phyloP scores from a whole-genome alignment of 495 filamentous ascomycete genomes.

The Aspergillus leporis region DNA sequence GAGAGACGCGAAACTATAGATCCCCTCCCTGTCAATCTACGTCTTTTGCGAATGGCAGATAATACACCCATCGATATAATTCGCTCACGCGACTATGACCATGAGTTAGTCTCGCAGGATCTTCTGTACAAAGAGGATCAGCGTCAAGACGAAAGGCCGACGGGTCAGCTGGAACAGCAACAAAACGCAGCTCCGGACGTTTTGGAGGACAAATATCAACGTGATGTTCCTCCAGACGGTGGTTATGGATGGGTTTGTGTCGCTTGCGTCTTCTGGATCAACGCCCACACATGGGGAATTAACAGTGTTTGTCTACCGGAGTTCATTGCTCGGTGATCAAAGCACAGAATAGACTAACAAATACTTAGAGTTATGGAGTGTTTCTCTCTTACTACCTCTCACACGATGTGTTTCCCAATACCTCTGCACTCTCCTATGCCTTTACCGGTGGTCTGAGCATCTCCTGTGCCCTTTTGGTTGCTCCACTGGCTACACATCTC shows the following conservation, averaged over 20 bases:
- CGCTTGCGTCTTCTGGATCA: slow-evolving; percentile 51
- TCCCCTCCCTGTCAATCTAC: not conserved
- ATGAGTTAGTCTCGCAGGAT: slow-evolving; percentile 13
- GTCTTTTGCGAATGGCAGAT: slow-evolving; percentile 32
- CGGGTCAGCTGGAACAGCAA: slow-evolving; percentile 15
- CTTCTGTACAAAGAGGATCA: slow-evolving; percentile 4
- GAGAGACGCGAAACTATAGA: not conserved
- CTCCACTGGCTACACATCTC: slow-evolving; percentile 63
- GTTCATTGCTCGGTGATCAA: not conserved
- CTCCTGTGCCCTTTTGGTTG: slow-evolving; percentile 62
- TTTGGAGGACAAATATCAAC: slow-evolving; percentile 33
- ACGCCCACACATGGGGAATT: slow-evolving; percentile 58
- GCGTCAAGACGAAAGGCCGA: slow-evolving; percentile 8
- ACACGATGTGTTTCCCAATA: slow-evolving; percentile 55
- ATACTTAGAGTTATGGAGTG: slow-evolving; percentile 57
- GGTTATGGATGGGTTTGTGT: slow-evolving; percentile 60
- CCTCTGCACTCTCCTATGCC: slow-evolving; percentile 62
- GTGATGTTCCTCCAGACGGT: slow-evolving; percentile 50
- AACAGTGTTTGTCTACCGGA: slow-evolving; percentile 43
- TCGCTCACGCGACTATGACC: slow-evolving; percentile 30
- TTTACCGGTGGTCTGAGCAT: slow-evolving; percentile 74
- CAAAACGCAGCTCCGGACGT: slow-evolving; percentile 6
- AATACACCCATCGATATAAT: slow-evolving; percentile 40
- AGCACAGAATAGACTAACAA: slow-evolving; percentile 12
- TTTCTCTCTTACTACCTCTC: slow-evolving; percentile 72